Evolutionary conservation across 108 stramenopile genomes (phyloP), one percentile per base, ranked within the genome.

Genomic region (Cyclotella baltica): DNA sequence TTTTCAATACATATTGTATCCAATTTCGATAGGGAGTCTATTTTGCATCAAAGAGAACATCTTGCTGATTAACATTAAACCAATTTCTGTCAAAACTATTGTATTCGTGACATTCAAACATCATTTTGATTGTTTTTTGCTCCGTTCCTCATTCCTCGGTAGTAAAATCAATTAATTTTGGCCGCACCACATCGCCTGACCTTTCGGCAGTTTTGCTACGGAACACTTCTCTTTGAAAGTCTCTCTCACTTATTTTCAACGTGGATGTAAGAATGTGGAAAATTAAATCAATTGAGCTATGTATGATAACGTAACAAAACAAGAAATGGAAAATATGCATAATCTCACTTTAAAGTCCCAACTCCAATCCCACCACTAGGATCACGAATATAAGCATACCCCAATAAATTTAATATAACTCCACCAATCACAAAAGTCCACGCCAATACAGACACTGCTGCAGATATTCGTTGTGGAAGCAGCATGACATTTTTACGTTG

Each of bases 331-430:
- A 1, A 43, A 43, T 11, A 56, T 1, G 23, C 2, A 1, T 56
- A 1, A 1, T 56, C 28, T 82, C 74, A 51, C 81, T 82, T 62
- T 23, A 82, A 51, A 3, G 73, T 82, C 6, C 81, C 81, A 53
- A 82, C 65, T 0, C 81, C 74, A 40, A 82, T 70, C 19, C 81
- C 81, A 15, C 81, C 81, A 61, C 62, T 33, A n/a, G 81, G 64
- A 38, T 75, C 62, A 13, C 40, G 33, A 30, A 82, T 61, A 35
- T 48, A 82, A 19, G 81, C 81, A 61, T 62, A 75, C 3, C 81
- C 81, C 22, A 82, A 52, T 43, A 38, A 22, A 67, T 82, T 82
- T 29, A 82, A 63, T n/a, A 82, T 0, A 25, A 82, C 58, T 16
- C 81, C 81, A 0, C 47, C 67, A 35, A 56, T 52, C 4, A 82